A percentile compares a stretch with the other conserved stretches of the same genome.
Conservation (phyloP, 164 flowering plant genomes). For the Chimonanthus salicifolius region DNA sequence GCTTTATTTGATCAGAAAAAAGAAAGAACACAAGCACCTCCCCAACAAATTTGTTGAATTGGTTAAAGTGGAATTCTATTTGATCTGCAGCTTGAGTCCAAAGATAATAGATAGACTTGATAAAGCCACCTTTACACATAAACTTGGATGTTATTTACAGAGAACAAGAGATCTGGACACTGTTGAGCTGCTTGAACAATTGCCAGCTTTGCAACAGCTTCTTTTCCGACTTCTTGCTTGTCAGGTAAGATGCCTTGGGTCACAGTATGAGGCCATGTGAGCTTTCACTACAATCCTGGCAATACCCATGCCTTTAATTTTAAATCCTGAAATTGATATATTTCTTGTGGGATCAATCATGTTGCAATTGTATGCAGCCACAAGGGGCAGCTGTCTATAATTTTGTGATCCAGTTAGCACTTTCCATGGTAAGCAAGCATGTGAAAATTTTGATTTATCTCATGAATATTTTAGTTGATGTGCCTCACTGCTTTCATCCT, state of each 20-base stretch:
- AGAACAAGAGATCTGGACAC: slow-evolving; percentile 88
- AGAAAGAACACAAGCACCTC: no score
- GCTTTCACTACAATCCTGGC: neutral
- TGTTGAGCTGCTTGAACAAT: slow-evolving; percentile 77
- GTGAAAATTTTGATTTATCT: neutral
- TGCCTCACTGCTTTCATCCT: neutral
- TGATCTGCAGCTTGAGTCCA: no score
- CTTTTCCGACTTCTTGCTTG: slow-evolving; percentile 80
- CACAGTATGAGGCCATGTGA: neutral
- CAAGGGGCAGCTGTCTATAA: slow-evolving; percentile 86
- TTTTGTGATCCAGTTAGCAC: slow-evolving; percentile 76
- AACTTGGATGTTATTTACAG: slow-evolving; percentile 27
- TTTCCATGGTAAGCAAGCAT: slow-evolving; percentile 62
- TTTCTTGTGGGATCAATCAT: neutral
- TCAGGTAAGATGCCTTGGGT: slow-evolving; percentile 43
- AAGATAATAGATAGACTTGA: no score
- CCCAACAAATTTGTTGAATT: no score
- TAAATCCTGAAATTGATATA: neutral
- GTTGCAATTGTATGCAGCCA: slow-evolving; percentile 55
- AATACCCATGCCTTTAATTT: neutral
- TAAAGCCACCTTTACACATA: no score
- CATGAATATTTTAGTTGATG: neutral
- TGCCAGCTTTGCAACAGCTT: slow-evolving; percentile 93
- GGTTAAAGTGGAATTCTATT: no score
- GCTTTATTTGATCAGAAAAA: no score